phyloP scores from a whole-genome alignment of 768 basidiomycete species.

The Porphyrellus cyaneotinctus region DNA sequence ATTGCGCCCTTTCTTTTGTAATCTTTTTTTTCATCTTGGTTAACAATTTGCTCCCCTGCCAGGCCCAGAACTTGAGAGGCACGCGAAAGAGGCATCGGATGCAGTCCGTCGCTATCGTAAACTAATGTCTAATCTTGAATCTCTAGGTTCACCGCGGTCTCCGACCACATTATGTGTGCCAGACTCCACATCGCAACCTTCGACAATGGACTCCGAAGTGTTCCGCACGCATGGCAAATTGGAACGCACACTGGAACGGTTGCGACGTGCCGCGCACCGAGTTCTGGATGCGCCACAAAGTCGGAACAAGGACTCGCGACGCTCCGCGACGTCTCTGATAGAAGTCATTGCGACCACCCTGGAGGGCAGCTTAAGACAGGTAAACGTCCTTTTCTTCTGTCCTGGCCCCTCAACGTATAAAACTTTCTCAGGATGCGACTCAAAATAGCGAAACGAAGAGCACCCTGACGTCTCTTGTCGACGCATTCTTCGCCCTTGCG shows the following conservation, averaged over 20 bases:
- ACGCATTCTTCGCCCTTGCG: conserved; percentile 54
- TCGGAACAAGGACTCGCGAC: conserved; percentile 5
- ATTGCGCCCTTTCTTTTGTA: not conserved
- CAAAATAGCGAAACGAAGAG: conserved; percentile 28
- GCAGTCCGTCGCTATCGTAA: conserved; percentile 19
- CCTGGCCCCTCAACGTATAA: not conserved
- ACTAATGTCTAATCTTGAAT: conserved; percentile 11
- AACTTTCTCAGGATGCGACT: conserved; percentile 4
- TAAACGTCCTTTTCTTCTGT: conserved; percentile 12
- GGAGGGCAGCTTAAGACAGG: conserved; percentile 29
- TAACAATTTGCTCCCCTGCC: not conserved
- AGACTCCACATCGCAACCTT: not conserved
- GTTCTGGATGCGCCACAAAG: conserved; percentile 37
- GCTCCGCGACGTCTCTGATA: conserved; percentile 31
- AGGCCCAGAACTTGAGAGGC: conserved; percentile 19
- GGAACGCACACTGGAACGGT: conserved; percentile 55
- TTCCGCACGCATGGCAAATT: conserved; percentile 47
- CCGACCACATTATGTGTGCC: not conserved
- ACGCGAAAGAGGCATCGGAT: conserved; percentile 17
- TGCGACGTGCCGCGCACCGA: conserved; percentile 49
- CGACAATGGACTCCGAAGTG: conserved; percentile 10
- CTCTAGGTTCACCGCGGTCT: conserved; percentile 1
- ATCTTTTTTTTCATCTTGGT: not conserved
- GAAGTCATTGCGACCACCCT: conserved; percentile 34
- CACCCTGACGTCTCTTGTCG: conserved; percentile 43